Conservation (phyloP, 2,329 filamentous ascomycete species). For the Aphanocladium album region DNA sequence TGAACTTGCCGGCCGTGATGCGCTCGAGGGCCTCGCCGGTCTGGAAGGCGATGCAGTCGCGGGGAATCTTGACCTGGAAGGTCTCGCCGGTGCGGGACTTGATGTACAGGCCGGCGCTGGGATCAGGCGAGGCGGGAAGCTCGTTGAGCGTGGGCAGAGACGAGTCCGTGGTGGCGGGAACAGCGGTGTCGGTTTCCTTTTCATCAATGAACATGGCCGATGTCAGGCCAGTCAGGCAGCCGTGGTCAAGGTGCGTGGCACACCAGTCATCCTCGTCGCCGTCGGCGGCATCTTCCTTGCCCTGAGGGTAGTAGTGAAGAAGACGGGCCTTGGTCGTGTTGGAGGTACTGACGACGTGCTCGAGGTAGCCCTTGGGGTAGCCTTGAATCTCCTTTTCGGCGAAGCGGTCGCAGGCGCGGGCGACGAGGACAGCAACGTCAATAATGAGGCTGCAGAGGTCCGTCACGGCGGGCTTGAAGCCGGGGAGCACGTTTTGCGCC, state of each 20-base stretch:
- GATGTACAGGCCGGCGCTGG: slow-evolving; percentile 87
- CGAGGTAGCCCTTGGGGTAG: slow-evolving; percentile 75
- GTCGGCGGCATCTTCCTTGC: slow-evolving; percentile 31
- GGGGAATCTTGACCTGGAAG: slow-evolving; percentile 88
- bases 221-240: slow-evolving; percentile 88
- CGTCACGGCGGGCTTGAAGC: slow-evolving; percentile 69
- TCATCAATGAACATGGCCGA: slow-evolving; percentile 97
- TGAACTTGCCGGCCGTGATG: slow-evolving; percentile 87
- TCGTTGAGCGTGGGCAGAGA: slow-evolving; percentile 57
- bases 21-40: slow-evolving; percentile 87
- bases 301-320: slow-evolving; percentile 83
- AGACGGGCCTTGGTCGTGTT: slow-evolving; percentile 86
- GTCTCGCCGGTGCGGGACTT: slow-evolving; percentile 74
- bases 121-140: slow-evolving; percentile 71
- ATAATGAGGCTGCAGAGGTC: slow-evolving; percentile 79
- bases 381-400: slow-evolving; percentile 71
- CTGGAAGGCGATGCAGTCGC: slow-evolving; percentile 91
- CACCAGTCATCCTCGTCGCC: slow-evolving; percentile 84
- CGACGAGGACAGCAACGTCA: slow-evolving; percentile 82
- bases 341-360: slow-evolving; percentile 79
- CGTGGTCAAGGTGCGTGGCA: slow-evolving; percentile 83
- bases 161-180: slow-evolving; percentile 23
- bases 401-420: slow-evolving; percentile 82
- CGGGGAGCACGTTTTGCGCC: slow-evolving; percentile 58
- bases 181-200: slow-evolving; percentile 33